Percentiles rank a stretch among this genome's conserved stretches.
Evolutionary conservation across 164 flowering plant genomes (phyloP).

Genomic region (Stephania cephalantha): DNA sequence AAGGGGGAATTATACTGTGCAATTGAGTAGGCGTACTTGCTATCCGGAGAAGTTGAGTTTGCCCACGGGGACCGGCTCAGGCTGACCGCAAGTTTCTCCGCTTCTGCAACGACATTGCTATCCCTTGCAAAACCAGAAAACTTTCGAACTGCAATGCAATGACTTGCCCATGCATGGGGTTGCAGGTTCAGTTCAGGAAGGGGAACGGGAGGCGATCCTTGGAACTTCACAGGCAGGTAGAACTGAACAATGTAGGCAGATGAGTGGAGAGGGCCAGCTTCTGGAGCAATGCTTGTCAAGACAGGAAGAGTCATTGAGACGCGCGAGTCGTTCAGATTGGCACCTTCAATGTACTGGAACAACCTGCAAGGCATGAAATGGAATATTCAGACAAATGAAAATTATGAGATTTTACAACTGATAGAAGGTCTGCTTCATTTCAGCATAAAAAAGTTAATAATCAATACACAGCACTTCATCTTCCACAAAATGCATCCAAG

Average conservation of each 20-base stretch:
- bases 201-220: slow-evolving; percentile 54
- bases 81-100: slow-evolving; percentile 63
- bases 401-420: background rate
- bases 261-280: slow-evolving; percentile 68
- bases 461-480: background rate
- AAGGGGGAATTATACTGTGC: slow-evolving; percentile 78
- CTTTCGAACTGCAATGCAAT: slow-evolving; percentile 63
- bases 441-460: background rate
- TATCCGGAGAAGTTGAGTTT: slow-evolving; percentile 41
- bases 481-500: background rate
- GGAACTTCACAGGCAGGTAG: slow-evolving; percentile 67
- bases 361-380: slow-evolving; percentile 31
- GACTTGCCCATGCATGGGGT: slow-evolving; percentile 37
- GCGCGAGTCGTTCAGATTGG: slow-evolving; percentile 54
- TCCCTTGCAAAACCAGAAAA: slow-evolving; percentile 81
- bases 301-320: slow-evolving; percentile 57
- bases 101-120: slow-evolving; percentile 48
- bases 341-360: slow-evolving; percentile 71
- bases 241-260: slow-evolving; percentile 51
- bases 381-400: background rate
- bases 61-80: slow-evolving; percentile 72
- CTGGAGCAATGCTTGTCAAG: slow-evolving; percentile 62
- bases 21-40: slow-evolving; percentile 63
- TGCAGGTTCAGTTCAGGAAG: slow-evolving; percentile 63
- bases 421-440: background rate